Conservation (phyloP, 2,329 filamentous ascomycete genomes). For the Chrysoporthe deuterocubensis region DNA sequence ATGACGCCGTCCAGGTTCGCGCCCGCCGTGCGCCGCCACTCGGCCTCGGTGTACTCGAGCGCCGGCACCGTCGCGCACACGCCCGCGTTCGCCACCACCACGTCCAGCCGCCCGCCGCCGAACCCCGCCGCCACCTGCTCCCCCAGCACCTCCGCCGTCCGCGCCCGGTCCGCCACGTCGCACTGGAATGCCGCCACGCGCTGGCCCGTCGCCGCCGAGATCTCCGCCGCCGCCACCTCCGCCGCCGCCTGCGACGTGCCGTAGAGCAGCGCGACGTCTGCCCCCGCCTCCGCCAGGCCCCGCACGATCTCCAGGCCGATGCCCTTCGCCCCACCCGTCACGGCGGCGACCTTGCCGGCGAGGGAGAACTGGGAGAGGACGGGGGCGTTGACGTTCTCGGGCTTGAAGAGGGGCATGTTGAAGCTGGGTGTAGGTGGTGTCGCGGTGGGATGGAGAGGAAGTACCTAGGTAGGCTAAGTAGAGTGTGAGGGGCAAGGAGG, state of each 20-base stretch:
- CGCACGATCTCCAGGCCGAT: constrained; percentile 30
- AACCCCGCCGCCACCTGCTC: constrained; percentile 32
- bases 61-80: constrained; percentile 32
- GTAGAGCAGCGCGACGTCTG: constrained; percentile 24
- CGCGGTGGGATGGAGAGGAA: no score
- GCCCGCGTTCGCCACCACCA: constrained; percentile 39
- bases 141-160: constrained; percentile 19
- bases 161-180: constrained; percentile 9
- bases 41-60: constrained; percentile 36
- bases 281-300: constrained; percentile 24
- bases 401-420: constrained; percentile 40
- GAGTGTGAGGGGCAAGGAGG: neutral
- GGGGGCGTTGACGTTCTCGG: constrained; percentile 17
- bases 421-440: neutral
- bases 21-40: constrained; percentile 33
- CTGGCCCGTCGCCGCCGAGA: constrained; percentile 16
- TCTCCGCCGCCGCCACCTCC: constrained; percentile 5
- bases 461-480: neutral
- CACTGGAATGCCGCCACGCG: constrained; percentile 9
- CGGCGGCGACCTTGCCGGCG: constrained; percentile 48
- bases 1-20: constrained; percentile 38
- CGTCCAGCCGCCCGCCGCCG: constrained; percentile 30
- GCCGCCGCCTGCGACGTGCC: constrained; percentile 8
- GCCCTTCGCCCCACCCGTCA: constrained; percentile 52
- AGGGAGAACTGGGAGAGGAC: constrained; percentile 45